These are phyloP conservation scores for Paramecium octaurelia DNA, from an alignment of 73 alveolate species.

Conservation along the genomic window DNA sequence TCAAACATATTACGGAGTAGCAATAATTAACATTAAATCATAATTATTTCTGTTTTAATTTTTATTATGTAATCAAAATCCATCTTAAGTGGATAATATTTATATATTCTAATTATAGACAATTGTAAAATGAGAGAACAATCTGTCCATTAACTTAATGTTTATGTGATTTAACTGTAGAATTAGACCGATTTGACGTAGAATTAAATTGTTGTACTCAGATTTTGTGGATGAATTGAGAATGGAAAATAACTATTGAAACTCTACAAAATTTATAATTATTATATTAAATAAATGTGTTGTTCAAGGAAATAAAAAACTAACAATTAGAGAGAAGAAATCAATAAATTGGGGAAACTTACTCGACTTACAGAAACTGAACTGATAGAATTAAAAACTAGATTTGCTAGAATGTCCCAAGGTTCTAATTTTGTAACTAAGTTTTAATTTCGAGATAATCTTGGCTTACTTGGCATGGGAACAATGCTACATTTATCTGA, in stretches of 20 bases:
- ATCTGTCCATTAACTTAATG: too few relatives aligned
- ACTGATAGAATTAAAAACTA: not conserved
- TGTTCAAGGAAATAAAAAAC: not conserved
- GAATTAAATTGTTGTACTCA: not conserved
- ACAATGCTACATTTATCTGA: constrained; percentile 55
- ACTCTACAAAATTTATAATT: not conserved
- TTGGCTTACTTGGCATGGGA: constrained; percentile 57
- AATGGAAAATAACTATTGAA: not conserved
- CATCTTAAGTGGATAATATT: not conserved
- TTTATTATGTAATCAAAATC: not conserved
- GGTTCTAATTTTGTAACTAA: constrained; percentile 46
- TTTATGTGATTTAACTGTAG: not conserved
- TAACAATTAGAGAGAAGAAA: not conserved
- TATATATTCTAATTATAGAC: not conserved
- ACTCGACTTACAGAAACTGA: not conserved
- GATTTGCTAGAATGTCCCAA: constrained; percentile 51
- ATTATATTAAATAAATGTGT: not conserved
- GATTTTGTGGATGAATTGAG: not conserved
- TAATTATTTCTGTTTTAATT: not conserved
- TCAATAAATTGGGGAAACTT: not conserved
- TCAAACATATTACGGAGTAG: not conserved
- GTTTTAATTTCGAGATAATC: constrained; percentile 46
- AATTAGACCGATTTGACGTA: too few relatives aligned
- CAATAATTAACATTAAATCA: not conserved
- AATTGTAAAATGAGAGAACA: not conserved